Base-by-base conservation (phyloP, 345 rosid genomes). In the Citrus inodora region DNA sequence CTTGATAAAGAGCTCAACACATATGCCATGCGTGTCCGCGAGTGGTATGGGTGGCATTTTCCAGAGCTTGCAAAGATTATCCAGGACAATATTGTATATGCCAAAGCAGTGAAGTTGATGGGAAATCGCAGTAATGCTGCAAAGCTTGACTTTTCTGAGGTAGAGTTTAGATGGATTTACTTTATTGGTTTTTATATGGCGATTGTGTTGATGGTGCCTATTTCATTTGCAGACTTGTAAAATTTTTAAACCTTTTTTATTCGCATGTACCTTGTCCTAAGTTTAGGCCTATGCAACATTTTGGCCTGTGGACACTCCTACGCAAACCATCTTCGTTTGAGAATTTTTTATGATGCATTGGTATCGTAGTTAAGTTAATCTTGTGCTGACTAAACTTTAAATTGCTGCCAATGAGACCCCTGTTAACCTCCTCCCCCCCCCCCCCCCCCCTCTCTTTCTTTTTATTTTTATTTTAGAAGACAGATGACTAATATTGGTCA, bases 41-140 rank as follows among this genome's bases (percentile, higher is more conserved):
- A 96, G 70, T 91, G 98, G 98, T 94, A 94, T 22, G 98, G 98
- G 38, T 96, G 97, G 98, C 99, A 96, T 89, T 94, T 96, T 80
- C 99, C 98, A 0, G 99, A 96, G 90, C 98, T 96, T 72, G 95
- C 95, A 3, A 94, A 90, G 90, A 92, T 96, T 78, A 79, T 96
- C 27, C 87, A 84, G 46, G 98, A 96, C 79, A 94, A 92, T 84
- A 94, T 96, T 55, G 84, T 73, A 1, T 94, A 96, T 78, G 98
- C 98, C 27, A 96, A 92, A 86, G 59, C 89, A 19, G 98, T 96
- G 56, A 96, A 96, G 82, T 72, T 91, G 75, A 90, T 96, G 98
- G 93, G 99, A 25, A 11, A 86, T 69, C 93, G 99, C 22, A 85
- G 82, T 51, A 91, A 92, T 83, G 97, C 98, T 1, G 90, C 92